These are phyloP conservation scores for Mallotus repandus DNA, from an alignment of 441 rosid genomes.

Conservation along the genomic window DNA sequence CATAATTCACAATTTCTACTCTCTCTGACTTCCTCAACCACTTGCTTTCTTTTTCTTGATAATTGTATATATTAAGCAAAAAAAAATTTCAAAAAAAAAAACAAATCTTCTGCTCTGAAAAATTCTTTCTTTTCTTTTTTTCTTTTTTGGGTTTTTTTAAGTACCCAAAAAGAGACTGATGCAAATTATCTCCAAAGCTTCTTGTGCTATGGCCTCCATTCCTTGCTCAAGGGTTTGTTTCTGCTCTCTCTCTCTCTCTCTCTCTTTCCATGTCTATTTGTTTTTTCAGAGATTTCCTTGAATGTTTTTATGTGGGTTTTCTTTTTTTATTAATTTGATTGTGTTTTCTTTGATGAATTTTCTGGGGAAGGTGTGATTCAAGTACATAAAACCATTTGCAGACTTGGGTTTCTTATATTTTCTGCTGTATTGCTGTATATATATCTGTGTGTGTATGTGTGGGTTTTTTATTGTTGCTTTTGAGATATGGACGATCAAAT, in stretches of 20 bases:
- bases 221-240: constrained; percentile 63
- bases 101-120: not conserved
- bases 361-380: constrained; percentile 9
- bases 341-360: not conserved
- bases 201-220: constrained; percentile 75
- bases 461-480: not conserved
- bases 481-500: not conserved
- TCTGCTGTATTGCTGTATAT: not conserved
- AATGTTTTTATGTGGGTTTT: not conserved
- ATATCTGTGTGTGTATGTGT: not conserved
- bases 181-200: constrained; percentile 75
- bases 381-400: constrained; percentile 7
- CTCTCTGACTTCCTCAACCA: constrained; percentile 20
- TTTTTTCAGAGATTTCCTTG: not conserved
- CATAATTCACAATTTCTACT: not conserved
- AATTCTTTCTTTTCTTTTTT: not conserved
- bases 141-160: not conserved
- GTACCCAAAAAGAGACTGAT: constrained; percentile 26
- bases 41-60: not conserved
- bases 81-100: too few species aligned
- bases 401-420: constrained; percentile 2
- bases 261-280: not conserved
- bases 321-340: not conserved
- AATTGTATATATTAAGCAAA: too few species aligned
- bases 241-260: constrained; percentile 1